Evolutionary conservation across 495 filamentous ascomycete genomes (phyloP).

Genomic region (Aspergillus nanangensis): DNA sequence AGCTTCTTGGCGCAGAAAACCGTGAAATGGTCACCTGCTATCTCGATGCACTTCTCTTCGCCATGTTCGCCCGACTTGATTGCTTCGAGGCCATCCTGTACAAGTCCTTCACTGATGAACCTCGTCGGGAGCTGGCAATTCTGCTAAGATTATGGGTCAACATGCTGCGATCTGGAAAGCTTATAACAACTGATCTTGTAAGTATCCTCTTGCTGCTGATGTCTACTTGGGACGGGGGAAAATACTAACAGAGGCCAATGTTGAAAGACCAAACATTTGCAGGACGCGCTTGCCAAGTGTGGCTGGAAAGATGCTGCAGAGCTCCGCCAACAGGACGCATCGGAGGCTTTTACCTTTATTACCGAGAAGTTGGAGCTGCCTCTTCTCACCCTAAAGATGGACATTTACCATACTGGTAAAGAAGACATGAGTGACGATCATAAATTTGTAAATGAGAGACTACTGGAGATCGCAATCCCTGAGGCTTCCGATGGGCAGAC

Average conservation of each 20-base stretch:
- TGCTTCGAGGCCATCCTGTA: conserved; percentile 90
- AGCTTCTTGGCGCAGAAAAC: conserved; percentile 84
- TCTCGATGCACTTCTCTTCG: conserved; percentile 85
- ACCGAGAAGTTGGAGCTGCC: conserved; percentile 85
- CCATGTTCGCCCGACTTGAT: conserved; percentile 88
- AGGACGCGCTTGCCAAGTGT: conserved; percentile 77
- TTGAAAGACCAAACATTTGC: conserved; percentile 70
- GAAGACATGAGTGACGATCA: conserved; percentile 83
- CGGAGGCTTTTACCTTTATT: conserved; percentile 93
- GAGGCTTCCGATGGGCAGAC: conserved; percentile 54
- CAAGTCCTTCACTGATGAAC: conserved; percentile 59
- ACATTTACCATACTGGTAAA: conserved; percentile 85
- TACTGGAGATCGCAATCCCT: conserved; percentile 83
- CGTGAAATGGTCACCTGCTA: conserved; percentile 84
- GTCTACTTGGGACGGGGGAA: too few relatives aligned
- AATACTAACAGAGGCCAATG: conserved; percentile 24
- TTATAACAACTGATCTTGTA: conserved; percentile 86
- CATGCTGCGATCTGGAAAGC: conserved; percentile 74
- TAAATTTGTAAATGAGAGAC: conserved; percentile 84
- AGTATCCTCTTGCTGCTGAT: conserved; percentile 13
- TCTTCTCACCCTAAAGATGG: conserved; percentile 86
- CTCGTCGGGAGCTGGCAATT: conserved; percentile 65
- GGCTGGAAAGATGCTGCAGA: conserved; percentile 83
- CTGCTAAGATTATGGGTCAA: conserved; percentile 90
- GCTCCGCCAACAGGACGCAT: conserved; percentile 83